phyloP scores from a whole-genome alignment of 352 stramenopile species.

The Stramenopiles sp. region DNA sequence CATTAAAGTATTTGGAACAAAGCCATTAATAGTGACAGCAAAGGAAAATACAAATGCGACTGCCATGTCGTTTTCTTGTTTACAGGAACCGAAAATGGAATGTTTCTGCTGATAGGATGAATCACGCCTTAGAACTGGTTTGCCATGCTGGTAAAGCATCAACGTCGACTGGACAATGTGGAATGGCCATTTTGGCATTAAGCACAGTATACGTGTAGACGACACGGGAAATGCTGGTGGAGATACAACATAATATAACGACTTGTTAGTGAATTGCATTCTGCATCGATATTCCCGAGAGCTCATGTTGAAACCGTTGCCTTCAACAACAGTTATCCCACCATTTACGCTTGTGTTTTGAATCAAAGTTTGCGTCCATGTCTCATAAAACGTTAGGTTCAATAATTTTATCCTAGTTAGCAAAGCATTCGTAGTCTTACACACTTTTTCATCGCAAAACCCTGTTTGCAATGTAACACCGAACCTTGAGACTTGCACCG shows the following conservation, averaged over 20 bases:
- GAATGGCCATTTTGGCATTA: background rate
- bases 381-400: background rate
- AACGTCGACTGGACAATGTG: background rate
- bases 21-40: background rate
- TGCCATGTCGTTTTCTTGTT: background rate
- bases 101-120: background rate
- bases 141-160: background rate
- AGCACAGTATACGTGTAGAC: background rate
- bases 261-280: background rate
- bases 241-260: background rate
- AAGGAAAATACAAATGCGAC: background rate
- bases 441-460: slow-evolving; percentile 4
- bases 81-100: background rate
- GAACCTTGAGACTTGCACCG: background rate
- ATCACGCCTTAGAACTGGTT: background rate
- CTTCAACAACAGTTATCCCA: background rate
- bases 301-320: background rate
- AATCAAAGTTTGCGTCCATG: background rate
- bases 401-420: background rate
- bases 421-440: background rate
- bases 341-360: background rate
- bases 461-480: background rate
- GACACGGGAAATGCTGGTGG: background rate
- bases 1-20: background rate
- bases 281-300: background rate